Conservation (phyloP, 805 yeast species). For the Yarrowia sp. region DNA sequence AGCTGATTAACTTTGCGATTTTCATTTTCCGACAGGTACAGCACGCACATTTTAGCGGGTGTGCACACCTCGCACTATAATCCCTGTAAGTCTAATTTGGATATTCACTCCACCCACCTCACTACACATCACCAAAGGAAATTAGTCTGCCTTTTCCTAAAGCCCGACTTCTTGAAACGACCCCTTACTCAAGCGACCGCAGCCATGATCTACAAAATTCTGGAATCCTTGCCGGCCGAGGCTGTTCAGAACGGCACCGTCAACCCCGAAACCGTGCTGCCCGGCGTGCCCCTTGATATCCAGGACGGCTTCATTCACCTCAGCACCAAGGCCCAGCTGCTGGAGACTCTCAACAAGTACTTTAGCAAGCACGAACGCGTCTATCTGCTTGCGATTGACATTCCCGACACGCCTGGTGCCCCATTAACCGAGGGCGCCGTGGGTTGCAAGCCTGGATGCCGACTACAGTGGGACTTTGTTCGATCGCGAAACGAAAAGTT, state of each 20-base stretch:
- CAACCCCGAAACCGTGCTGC: conserved; percentile 29
- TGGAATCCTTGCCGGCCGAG: conserved; percentile 30
- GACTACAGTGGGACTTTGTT: conserved; percentile 33
- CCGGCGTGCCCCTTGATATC: conserved; percentile 31
- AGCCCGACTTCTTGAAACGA: background rate
- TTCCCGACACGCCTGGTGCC: conserved; percentile 28
- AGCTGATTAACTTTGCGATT: conserved; percentile 8
- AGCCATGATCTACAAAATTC: conserved; percentile 36
- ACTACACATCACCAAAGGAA: background rate
- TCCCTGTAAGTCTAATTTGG: background rate
- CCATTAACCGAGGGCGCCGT: conserved; percentile 29
- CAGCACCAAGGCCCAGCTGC: conserved; percentile 32
- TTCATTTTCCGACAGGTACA: conserved; percentile 15
- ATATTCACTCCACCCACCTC: conserved; percentile 9
- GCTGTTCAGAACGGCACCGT: conserved; percentile 32
- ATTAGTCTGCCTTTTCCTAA: background rate
- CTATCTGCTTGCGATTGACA: conserved; percentile 30
- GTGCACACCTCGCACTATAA: conserved; percentile 2
- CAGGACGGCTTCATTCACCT: conserved; percentile 36
- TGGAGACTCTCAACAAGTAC: conserved; percentile 31
- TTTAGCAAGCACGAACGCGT: conserved; percentile 29
- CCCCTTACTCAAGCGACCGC: background rate
- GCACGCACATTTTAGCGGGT: conserved; percentile 3
- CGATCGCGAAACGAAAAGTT: conserved; percentile 30
- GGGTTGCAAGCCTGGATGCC: conserved; percentile 31